phyloP scores from a whole-genome alignment of 2,329 filamentous ascomycete species.

The Aureobasidium zeae region DNA sequence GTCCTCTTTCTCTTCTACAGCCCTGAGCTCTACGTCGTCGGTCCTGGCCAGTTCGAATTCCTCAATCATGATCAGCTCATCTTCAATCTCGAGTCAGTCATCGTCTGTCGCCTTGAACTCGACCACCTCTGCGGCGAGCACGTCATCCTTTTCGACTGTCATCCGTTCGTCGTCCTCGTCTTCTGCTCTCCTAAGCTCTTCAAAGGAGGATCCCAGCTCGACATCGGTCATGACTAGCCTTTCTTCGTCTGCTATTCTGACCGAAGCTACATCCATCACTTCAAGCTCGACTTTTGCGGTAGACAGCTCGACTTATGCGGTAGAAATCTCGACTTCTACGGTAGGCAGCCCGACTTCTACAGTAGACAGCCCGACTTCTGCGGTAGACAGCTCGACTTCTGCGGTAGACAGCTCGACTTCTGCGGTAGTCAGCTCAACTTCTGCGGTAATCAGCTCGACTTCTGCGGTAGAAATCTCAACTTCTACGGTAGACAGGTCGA shows the following conservation, averaged over 20 bases:
- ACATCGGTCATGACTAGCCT: background rate
- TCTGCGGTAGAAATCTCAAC: background rate
- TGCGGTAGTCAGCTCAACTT: background rate
- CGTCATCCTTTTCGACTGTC: background rate
- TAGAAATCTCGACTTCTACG: no score
- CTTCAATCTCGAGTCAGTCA: background rate
- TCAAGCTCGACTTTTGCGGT: background rate
- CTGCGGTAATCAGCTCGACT: no score
- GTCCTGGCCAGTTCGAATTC: background rate
- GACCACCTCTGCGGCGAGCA: background rate
- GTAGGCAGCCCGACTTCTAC: no score
- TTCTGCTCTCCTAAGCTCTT: background rate
- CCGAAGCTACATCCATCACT: background rate
- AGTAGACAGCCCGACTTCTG: no score
- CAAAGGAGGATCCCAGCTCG: background rate
- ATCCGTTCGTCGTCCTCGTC: background rate
- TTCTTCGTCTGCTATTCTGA: background rate
- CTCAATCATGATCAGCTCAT: background rate
- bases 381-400: no score
- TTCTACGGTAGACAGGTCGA: no score
- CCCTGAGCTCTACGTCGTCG: no score
- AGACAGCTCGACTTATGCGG: background rate
- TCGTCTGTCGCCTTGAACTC: background rate
- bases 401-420: background rate
- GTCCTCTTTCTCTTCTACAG: no score